Evolutionary conservation across 2,329 filamentous ascomycete species (phyloP).

Genomic region (Hypoxylon sp.): DNA sequence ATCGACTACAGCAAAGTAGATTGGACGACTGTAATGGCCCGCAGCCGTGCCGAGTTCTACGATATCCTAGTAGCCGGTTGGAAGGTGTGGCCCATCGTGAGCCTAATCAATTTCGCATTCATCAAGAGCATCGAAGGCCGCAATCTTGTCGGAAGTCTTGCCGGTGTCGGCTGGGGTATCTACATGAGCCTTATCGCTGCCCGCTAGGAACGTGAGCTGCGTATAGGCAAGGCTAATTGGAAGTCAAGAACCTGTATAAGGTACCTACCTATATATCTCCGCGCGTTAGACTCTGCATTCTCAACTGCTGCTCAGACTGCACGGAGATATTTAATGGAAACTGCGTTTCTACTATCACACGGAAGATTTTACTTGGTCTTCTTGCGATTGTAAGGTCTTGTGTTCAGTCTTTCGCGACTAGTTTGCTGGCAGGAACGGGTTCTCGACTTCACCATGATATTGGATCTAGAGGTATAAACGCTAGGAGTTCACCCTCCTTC

Average conservation of each 20-base stretch:
- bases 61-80: conserved; percentile 77
- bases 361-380: not conserved
- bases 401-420: not conserved
- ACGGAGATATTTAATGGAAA: too few species aligned
- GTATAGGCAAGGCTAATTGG: not conserved
- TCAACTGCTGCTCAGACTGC: too few species aligned
- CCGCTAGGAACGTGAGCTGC: conserved; percentile 27
- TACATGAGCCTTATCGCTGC: conserved; percentile 77
- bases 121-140: conserved; percentile 79
- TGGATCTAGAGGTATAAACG: not conserved
- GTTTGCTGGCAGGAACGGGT: not conserved
- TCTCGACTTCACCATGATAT: not conserved
- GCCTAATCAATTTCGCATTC: conserved; percentile 76
- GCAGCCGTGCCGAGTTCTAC: conserved; percentile 70
- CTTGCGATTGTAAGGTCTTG: not conserved
- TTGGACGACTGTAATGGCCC: conserved; percentile 61
- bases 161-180: conserved; percentile 81
- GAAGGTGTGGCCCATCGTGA: conserved; percentile 80
- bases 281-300: too few species aligned
- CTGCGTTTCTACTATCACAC: too few species aligned
- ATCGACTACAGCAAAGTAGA: conserved; percentile 64
- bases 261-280: too few species aligned
- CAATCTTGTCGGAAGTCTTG: conserved; percentile 78
- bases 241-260: too few species aligned
- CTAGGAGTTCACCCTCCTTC: not conserved